Conservation (phyloP, 306 rosid genomes). For the Quercus berberidifolia region DNA sequence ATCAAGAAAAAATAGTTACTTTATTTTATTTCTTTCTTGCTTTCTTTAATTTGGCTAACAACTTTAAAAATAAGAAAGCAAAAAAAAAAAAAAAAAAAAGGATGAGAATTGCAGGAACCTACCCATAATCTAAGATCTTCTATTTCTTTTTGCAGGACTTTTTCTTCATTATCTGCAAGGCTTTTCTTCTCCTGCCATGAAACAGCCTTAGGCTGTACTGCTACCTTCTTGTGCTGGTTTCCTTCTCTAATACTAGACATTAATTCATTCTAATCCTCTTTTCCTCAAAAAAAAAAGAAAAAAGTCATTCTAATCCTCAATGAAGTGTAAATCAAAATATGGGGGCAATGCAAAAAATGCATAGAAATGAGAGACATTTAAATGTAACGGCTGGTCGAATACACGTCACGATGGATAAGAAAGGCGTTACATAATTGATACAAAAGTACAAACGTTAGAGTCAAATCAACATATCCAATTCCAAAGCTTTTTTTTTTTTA, state of each 20-base stretch:
- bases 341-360: not conserved
- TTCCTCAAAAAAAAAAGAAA: too few relatives aligned
- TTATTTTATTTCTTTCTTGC: too few relatives aligned
- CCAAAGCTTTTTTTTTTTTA: not conserved
- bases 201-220: not conserved
- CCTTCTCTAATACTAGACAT: conserved; percentile 17
- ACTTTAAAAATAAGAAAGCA: too few relatives aligned
- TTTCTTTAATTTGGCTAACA: too few relatives aligned
- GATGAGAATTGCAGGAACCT: not conserved
- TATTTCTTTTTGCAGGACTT: conserved; percentile 21
- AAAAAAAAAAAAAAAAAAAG: not conserved
- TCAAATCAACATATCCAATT: not conserved
- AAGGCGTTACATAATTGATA: not conserved
- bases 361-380: not conserved
- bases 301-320: too few relatives aligned
- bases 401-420: not conserved
- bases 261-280: not conserved
- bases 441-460: not conserved
- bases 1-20: too few relatives aligned
- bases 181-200: conserved; percentile 29
- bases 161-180: conserved; percentile 24
- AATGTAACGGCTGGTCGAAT: not conserved
- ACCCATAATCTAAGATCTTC: conserved; percentile 31
- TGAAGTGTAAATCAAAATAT: too few relatives aligned
- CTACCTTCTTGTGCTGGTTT: conserved; percentile 7